Base-by-base conservation (phyloP, 257 asterid genomes). In the Primulina huaijiensis region DNA sequence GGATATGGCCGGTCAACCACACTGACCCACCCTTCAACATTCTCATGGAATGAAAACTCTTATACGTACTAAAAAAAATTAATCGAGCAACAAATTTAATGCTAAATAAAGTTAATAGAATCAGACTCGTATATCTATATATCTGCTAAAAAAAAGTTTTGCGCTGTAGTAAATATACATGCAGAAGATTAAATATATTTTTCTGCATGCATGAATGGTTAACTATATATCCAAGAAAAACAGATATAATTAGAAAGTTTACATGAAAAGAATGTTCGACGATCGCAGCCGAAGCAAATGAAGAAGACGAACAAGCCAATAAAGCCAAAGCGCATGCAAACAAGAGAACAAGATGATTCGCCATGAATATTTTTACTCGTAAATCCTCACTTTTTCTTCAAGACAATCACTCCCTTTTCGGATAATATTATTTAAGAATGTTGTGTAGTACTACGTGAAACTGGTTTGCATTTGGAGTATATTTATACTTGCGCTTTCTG, bases 241-340 rank as follows among this genome's bases (percentile, higher is more conserved):
- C 30, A 27, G 30, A 27, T 27, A 27, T 1, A 27, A 27, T 30
- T 31, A 14, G 1, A 1, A 33, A 43, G 52, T 46, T 77, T 87
- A 89, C 96, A 7, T 84, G 76, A 66, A 89, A 87, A 8, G 96
- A 57, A 71, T 89, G 92, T 73, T 89, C 92, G 0, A 89, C 94
- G 5, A 81, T 73, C 9, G 83, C 86, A 65, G 92, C 94, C 1
- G 85, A 83, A 57, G 86, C 77, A 60, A 75, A 64, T 5, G 79
- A 71, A 1, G 72, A 78, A 17, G 79, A 63, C 14, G 81, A 67
- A 64, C 25, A 78, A 52, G 75, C 80, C 50, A 83, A 16, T 29
- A 81, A 68, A 77, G 75, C 60, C 21, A 81, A 53, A 73, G 77
- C 68, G 12, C 68, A 70, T 19, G 79, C 75, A 5, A 79, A 34